These are phyloP conservation scores for Pterulicium gracile DNA, from an alignment of 1,284 basidiomycete species.

Conservation along the genomic window DNA sequence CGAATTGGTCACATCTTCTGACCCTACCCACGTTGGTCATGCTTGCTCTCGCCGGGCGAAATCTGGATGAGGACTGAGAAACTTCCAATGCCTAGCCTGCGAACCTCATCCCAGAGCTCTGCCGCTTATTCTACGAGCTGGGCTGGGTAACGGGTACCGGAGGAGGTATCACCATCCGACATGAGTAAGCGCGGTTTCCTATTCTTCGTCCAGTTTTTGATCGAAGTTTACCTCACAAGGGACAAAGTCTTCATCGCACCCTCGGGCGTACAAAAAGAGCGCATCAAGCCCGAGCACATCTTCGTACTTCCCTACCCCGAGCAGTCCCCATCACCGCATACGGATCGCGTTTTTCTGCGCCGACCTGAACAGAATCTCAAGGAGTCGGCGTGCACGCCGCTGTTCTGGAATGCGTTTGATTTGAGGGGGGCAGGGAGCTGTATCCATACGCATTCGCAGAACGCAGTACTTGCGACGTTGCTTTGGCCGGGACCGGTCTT, in stretches of 20 bases:
- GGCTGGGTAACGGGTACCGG: constrained; percentile 59
- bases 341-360: constrained; percentile 64
- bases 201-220: neutral
- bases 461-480: constrained; percentile 79
- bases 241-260: constrained; percentile 80
- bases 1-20: neutral
- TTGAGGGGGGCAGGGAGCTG: constrained; percentile 68
- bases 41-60: neutral
- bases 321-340: constrained; percentile 44
- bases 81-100: constrained; percentile 47
- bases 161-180: constrained; percentile 60
- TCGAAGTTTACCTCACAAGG: constrained; percentile 23
- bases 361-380: constrained; percentile 58
- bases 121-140: constrained; percentile 30
- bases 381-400: constrained; percentile 75
- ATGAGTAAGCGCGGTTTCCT: constrained; percentile 33
- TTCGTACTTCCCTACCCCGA: constrained; percentile 79
- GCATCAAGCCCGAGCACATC: constrained; percentile 69
- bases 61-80: neutral
- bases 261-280: constrained; percentile 82
- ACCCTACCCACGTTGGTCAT: neutral
- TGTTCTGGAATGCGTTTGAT: constrained; percentile 89
- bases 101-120: constrained; percentile 73
- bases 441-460: constrained; percentile 82
- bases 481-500: constrained; percentile 63